Conservation (phyloP, 805 yeast genomes). For the Candida berthetii region DNA sequence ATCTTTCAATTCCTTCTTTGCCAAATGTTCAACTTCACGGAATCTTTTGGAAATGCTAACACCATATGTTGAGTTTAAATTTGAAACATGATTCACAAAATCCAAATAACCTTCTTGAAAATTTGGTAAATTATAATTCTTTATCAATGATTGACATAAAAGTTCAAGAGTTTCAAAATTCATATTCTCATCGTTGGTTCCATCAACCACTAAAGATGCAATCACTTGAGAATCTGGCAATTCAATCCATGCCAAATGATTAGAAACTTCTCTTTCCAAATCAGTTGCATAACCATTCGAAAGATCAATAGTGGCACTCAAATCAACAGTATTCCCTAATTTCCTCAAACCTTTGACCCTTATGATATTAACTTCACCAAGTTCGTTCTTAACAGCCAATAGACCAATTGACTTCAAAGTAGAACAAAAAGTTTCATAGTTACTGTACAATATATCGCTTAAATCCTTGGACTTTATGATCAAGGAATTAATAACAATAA, state of each 20-base stretch:
- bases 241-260: slow-evolving; percentile 42
- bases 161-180: slow-evolving; percentile 6
- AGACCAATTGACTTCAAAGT: slow-evolving; percentile 51
- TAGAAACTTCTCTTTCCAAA: slow-evolving; percentile 28
- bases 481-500: slow-evolving; percentile 24
- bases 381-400: slow-evolving; percentile 42
- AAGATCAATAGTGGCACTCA: slow-evolving; percentile 29
- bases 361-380: slow-evolving; percentile 42
- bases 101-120: slow-evolving; percentile 19
- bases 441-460: slow-evolving; percentile 27
- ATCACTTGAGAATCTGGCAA: slow-evolving; percentile 18
- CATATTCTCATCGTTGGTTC: not conserved
- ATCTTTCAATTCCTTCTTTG: slow-evolving; percentile 78
- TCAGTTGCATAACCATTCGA: slow-evolving; percentile 33
- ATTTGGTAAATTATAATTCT: slow-evolving; percentile 14
- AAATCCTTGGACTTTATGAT: slow-evolving; percentile 34
- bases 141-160: slow-evolving; percentile 10
- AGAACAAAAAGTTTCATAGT: slow-evolving; percentile 13
- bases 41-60: slow-evolving; percentile 64
- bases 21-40: slow-evolving; percentile 83
- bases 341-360: slow-evolving; percentile 77
- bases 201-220: not conserved
- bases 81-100: slow-evolving; percentile 17
- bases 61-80: slow-evolving; percentile 24
- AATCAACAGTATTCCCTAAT: slow-evolving; percentile 27